A percentile compares a stretch with the other conserved stretches of the same genome.
phyloP scores from a whole-genome alignment of 768 basidiomycete genomes.

The Lactarius sanguifluus region DNA sequence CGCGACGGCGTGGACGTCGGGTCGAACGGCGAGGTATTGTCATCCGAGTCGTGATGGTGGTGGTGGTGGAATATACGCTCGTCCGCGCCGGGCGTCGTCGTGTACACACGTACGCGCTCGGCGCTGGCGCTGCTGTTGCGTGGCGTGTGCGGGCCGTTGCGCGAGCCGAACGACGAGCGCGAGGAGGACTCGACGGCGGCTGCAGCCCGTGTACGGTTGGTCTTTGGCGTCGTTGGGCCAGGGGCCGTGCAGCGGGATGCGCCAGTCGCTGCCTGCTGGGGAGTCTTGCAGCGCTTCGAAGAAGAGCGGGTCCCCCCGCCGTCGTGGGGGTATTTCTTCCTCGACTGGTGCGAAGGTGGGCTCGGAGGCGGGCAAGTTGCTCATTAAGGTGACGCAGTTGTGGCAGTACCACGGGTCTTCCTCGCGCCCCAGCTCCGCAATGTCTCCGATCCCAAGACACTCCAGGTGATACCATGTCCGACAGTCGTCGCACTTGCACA shows the following conservation, averaged over 20 bases:
- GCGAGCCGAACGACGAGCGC: conserved; percentile 45
- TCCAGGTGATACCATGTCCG: conserved; percentile 79
- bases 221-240: conserved; percentile 49
- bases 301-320: conserved; percentile 56
- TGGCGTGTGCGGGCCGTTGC: conserved; percentile 52
- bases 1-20: conserved; percentile 81
- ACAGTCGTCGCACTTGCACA: conserved; percentile 83
- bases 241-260: conserved; percentile 44
- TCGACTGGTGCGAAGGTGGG: conserved; percentile 73
- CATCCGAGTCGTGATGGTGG: conserved; percentile 9
- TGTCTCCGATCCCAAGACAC: conserved; percentile 70
- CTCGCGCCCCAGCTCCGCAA: conserved; percentile 66
- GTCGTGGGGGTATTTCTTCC: conserved; percentile 42
- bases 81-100: conserved; percentile 29
- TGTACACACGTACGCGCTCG: conserved; percentile 34
- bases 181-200: conserved; percentile 32
- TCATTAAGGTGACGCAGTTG: conserved; percentile 47
- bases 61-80: conserved; percentile 30
- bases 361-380: conserved; percentile 40
- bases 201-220: conserved; percentile 15
- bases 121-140: conserved; percentile 49
- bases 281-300: conserved; percentile 56
- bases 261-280: conserved; percentile 41
- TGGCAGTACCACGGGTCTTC: conserved; percentile 81
- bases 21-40: conserved; percentile 66